Evolutionary conservation across 306 rosid genomes (phyloP).

Genomic region (Sindora glabra): DNA sequence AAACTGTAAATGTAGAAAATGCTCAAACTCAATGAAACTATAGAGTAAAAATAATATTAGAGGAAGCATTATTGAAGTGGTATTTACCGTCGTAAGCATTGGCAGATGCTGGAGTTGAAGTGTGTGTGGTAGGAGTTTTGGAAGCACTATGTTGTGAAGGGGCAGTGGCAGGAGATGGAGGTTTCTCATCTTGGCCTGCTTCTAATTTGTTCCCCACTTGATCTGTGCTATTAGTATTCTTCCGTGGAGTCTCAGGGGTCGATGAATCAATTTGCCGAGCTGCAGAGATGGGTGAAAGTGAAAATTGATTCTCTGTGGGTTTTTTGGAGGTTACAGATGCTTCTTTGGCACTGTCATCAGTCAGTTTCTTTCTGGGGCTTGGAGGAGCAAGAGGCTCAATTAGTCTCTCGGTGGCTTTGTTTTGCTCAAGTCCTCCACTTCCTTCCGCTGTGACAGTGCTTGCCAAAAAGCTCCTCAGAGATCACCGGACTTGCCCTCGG

Average conservation of each 20-base stretch:
- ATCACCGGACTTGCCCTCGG: slow-evolving; percentile 35
- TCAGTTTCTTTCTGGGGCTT: too few species aligned
- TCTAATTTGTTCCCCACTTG: slow-evolving; percentile 62
- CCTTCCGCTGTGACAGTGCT: slow-evolving; percentile 15
- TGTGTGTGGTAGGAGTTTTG: slow-evolving; percentile 18
- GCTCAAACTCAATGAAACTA: too few species aligned
- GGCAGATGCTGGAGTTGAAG: slow-evolving; percentile 34
- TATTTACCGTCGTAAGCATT: slow-evolving; percentile 47
- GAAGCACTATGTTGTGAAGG: slow-evolving; percentile 18
- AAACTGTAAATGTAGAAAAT: slow-evolving; percentile 40
- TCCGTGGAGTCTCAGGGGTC: slow-evolving; percentile 14
- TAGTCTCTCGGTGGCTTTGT: slow-evolving; percentile 23
- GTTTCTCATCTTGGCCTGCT: slow-evolving; percentile 90
- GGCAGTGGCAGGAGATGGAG: too few species aligned
- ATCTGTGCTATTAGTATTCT: slow-evolving; percentile 3
- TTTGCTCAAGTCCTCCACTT: slow-evolving; percentile 15
- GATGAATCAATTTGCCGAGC: too few species aligned
- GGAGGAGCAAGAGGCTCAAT: too few species aligned
- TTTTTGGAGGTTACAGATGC: too few species aligned
- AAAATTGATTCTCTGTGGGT: slow-evolving; percentile 7
- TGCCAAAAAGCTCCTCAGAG: slow-evolving; percentile 43
- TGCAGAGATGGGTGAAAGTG: too few species aligned
- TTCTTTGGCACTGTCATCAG: too few species aligned
- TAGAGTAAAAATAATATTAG: too few species aligned
- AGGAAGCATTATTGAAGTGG: too few species aligned